phyloP scores from a whole-genome alignment of 2,329 filamentous ascomycete species.

The Orbilia blumenaviensis region DNA sequence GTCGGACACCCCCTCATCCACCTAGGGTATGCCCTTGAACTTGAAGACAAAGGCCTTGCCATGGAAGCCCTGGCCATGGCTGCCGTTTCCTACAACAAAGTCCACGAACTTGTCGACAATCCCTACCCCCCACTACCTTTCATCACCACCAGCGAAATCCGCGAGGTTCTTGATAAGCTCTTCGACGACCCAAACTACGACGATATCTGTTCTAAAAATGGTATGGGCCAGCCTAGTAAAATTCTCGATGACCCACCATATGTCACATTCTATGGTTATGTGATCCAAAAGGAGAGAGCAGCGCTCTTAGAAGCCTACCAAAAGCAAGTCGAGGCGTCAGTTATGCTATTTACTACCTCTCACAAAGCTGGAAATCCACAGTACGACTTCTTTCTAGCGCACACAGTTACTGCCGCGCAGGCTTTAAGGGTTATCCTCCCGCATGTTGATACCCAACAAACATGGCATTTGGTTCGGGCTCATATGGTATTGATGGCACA shows the following conservation, averaged over 20 bases:
- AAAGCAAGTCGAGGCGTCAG: slow-evolving; percentile 61
- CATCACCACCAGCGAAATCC: slow-evolving; percentile 63
- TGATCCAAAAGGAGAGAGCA: not conserved
- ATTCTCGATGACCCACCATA: slow-evolving; percentile 75
- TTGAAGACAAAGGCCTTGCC: slow-evolving; percentile 82
- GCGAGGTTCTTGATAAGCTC: slow-evolving; percentile 77
- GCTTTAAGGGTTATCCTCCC: slow-evolving; percentile 87
- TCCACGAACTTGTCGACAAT: slow-evolving; percentile 78
- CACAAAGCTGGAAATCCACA: slow-evolving; percentile 65
- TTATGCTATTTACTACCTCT: slow-evolving; percentile 71
- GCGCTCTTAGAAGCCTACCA: slow-evolving; percentile 29
- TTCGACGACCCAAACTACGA: slow-evolving; percentile 75
- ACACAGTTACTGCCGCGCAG: slow-evolving; percentile 84
- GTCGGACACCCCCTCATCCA: slow-evolving; percentile 27
- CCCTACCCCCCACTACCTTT: slow-evolving; percentile 47
- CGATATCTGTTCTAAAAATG: slow-evolving; percentile 69
- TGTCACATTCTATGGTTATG: slow-evolving; percentile 61
- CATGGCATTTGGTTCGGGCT: slow-evolving; percentile 77
- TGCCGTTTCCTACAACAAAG: slow-evolving; percentile 68
- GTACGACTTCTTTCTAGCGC: slow-evolving; percentile 85
- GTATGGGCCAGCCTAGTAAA: slow-evolving; percentile 71
- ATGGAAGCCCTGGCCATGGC: slow-evolving; percentile 85
- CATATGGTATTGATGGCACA: slow-evolving; percentile 88
- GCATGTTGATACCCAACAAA: slow-evolving; percentile 74
- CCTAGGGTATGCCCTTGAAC: slow-evolving; percentile 78